Evolutionary conservation across 192 early-diverging fungal species (phyloP), one percentile per base, ranked within the genome.

Genomic region (Gigaspora rosea): DNA sequence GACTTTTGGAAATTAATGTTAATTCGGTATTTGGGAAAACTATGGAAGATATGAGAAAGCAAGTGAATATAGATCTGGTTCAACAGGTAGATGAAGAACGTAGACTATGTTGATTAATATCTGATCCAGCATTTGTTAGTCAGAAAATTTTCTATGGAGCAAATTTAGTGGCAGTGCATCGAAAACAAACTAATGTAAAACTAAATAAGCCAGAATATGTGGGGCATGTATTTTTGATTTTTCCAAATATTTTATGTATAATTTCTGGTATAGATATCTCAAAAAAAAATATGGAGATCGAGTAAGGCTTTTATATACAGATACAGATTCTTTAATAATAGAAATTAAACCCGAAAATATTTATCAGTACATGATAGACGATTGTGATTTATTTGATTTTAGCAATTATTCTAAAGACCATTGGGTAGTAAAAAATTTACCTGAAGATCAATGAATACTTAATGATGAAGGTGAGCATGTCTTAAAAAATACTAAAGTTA

Each of bases 351-450:
- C n/a, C n/a, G n/a, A n/a, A n/a, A n/a, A n/a, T n/a, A n/a, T n/a
- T n/a, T n/a, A n/a, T n/a, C n/a, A n/a, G n/a, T n/a, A n/a, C n/a
- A n/a, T n/a, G n/a, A n/a, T n/a, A 4, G 51, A 71, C 22, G 70
- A 71, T 71, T 71, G 70, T 52, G 70, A 71, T 71, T 71, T 71
- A 71, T 71, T 56, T 32, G 70, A 71, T 71, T 71, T 71, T 71
- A 71, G 70, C 5, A 50, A 71, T 7, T 71, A n/a, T n/a, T n/a
- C n/a, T n/a, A n/a, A n/a, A n/a, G n/a, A n/a, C n/a, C n/a, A n/a
- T n/a, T n/a, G n/a, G 70, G 70, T 71, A 22, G 70, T 71, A 71
- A 71, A 71, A 27, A 71, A 71, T 71, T 50, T 71, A 54, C 51
- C 70, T 54, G 70, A 71, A 71, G 70, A 71, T 71, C 51, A 71